Base-by-base conservation (phyloP, 2,329 filamentous ascomycete species). In the Fusarium sp. region DNA sequence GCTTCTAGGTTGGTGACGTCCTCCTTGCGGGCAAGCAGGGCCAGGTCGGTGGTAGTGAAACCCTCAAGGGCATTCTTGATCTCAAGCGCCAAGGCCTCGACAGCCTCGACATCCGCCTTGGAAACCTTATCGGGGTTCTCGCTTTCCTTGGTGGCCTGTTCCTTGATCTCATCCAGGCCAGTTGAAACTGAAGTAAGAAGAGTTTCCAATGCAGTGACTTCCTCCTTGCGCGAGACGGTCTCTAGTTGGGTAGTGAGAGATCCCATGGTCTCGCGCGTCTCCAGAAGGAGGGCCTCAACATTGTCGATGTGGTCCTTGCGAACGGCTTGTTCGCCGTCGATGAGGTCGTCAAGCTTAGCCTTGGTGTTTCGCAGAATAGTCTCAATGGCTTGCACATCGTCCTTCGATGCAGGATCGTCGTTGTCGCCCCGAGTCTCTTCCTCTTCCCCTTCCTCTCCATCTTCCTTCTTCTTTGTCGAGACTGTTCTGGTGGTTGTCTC, bases 351-450 rank as follows among this genome's bases (percentile, higher is more conserved):
- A 11, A 98, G 83, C 46, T 92, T 92, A 7, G 91, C 89, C 77
- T 98, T 98, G 33, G 94, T 94, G 77, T 97, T 97, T 42, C 92
- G 89, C 14, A 98, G 85, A 49, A 98, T 89, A 0, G 92, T 97
- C 79, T 98, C 95, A 61, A 98, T 94, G 13, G 94, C 94, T 65
- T 95, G 89, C 0, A 94, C 93, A 72, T 98, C 94, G 70, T 97
- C 94, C 76, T 93, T 82, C 77, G 70, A 84, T 73, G 71, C 84
- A 74, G 62, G 81, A 58, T 85, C 81, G 7, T 73, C 71, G 15
- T 59, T 69, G 13, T 65, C 62, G 10, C 62, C 57, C 5, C 47
- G 59, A 10, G 39, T 36, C 21, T 34, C 21, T 43, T 60, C 62
- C 6, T 57, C 28, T 31, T 31, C 63, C n/a, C 40, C 65, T 31